Conservation (phyloP, 306 rosid genomes). For the Quercus alba region DNA sequence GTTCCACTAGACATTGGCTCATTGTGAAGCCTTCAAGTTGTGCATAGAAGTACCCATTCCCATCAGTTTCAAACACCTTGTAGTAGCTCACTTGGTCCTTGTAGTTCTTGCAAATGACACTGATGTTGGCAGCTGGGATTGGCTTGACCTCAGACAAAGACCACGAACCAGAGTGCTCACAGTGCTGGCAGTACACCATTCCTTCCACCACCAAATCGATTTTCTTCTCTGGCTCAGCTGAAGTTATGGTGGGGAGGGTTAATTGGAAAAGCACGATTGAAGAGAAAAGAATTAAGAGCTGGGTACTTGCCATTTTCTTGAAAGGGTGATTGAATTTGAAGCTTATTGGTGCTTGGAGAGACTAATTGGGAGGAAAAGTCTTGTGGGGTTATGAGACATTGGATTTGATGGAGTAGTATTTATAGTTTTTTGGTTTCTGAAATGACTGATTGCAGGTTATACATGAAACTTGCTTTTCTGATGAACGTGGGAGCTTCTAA, state of each 20-base stretch:
- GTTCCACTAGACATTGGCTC: conserved; percentile 52
- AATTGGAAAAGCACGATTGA: conserved; percentile 40
- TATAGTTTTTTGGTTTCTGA: conserved; percentile 5
- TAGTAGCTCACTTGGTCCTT: conserved; percentile 64
- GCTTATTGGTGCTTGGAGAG: background rate
- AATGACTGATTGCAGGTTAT: background rate
- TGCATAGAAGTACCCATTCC: conserved; percentile 70
- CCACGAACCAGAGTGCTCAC: conserved; percentile 67
- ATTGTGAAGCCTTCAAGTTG: conserved; percentile 63
- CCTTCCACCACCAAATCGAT: conserved; percentile 70
- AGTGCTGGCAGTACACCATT: conserved; percentile 77
- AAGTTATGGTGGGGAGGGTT: conserved; percentile 32
- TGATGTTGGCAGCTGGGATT: conserved; percentile 64
- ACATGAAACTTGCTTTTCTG: background rate
- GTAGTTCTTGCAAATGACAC: conserved; percentile 75
- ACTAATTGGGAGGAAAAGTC: conserved; percentile 8
- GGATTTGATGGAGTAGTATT: conserved; percentile 2
- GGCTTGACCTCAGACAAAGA: conserved; percentile 70
- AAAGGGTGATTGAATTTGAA: background rate
- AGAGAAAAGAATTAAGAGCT: conserved; percentile 31
- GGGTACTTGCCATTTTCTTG: conserved; percentile 48
- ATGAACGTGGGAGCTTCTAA: conserved; percentile 56
- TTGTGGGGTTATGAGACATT: background rate
- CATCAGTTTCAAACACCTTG: conserved; percentile 65
- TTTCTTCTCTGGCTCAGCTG: conserved; percentile 34